phyloP scores from a whole-genome alignment of 2,329 filamentous ascomycete species.

The Bipolaris oryzae region DNA sequence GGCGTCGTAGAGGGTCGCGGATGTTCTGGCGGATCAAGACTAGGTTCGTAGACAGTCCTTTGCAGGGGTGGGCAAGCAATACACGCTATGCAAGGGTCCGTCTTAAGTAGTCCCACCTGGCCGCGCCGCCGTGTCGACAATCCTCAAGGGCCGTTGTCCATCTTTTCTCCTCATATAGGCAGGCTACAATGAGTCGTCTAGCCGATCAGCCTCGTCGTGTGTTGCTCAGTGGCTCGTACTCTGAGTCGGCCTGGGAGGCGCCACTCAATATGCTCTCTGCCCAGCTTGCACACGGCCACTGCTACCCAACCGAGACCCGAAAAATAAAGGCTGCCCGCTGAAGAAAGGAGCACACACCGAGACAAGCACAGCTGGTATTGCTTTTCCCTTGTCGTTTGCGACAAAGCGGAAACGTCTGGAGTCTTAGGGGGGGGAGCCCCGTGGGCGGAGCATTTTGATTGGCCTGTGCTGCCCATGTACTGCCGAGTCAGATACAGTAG shows the following conservation, averaged over 20 bases:
- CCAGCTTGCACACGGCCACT: slow-evolving; percentile 22
- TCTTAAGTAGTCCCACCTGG: background rate
- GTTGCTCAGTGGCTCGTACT: background rate
- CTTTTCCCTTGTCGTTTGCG: slow-evolving; percentile 16
- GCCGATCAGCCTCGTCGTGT: background rate
- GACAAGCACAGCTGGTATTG: slow-evolving; percentile 10
- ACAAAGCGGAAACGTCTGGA: slow-evolving; percentile 1
- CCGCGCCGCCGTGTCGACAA: background rate
- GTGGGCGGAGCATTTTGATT: slow-evolving; percentile 14
- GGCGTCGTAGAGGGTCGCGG: slow-evolving; percentile 4
- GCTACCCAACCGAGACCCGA: slow-evolving; percentile 20
- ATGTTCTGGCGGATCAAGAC: slow-evolving; percentile 3
- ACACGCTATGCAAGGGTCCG: slow-evolving; percentile 4
- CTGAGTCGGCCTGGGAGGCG: slow-evolving; percentile 4
- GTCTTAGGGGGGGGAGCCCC: slow-evolving; percentile 1
- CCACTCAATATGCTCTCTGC: slow-evolving; percentile 6
- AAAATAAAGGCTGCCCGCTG: slow-evolving; percentile 25
- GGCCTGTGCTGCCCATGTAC: slow-evolving; percentile 3
- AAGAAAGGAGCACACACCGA: slow-evolving; percentile 13
- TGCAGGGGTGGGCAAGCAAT: background rate
- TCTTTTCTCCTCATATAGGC: background rate
- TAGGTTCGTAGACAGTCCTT: slow-evolving; percentile 1
- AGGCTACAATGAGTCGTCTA: background rate
- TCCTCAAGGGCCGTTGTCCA: background rate
- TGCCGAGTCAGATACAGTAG: slow-evolving; percentile 2